Evolutionary conservation across 2,329 filamentous ascomycete genomes (phyloP), one percentile per base, ranked within the genome.

Genomic region (Sporothrix sp.): DNA sequence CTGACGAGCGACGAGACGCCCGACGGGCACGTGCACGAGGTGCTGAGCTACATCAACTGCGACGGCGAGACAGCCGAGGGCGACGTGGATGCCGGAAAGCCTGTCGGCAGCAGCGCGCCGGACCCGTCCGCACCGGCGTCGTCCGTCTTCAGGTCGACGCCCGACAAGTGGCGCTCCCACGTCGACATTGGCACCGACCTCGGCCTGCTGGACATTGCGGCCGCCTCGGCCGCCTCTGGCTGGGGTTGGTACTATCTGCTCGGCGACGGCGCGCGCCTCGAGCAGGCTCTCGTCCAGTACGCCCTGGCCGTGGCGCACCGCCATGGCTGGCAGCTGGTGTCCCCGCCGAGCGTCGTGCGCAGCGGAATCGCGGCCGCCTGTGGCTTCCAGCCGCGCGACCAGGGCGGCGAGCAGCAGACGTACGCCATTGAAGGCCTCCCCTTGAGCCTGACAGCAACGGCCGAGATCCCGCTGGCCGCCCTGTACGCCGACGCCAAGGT

Each of bases 241-340:
- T 98, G 91, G 91, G 93, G 93, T 1, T 98, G 89, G 87, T 98
- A 98, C 70, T 97, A 89, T 67, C 79, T 98, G 10, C 73, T 87
- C n/a, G 87, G 91, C 62, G 90, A 95, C 62, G 93, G 82, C 8
- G 90, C 90, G 0, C 79, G 93, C 65, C 77, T 98, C n/a, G 93
- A 98, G 68, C 91, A 97, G 63, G 93, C 93, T 0, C 76, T 98
- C 3, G 71, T 97, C 11, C 84, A 91, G 64, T 96, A 94, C 65
- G 84, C 93, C 0, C 74, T 97, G 3, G 74, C 76, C 9, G 78
- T 86, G 1, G 86, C 87, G 8, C 79, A 82, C 51, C 76, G 75
- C 44, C 75, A 79, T 57, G 87, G 87, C 46, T 98, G 89, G 87
- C 79, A 73, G 35, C 77, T 83, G 52, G 86, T 94, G 7, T 80